Evolutionary conservation across 805 yeast species (phyloP), one percentile per base, ranked within the genome.

Genomic region (Saccharomycopsis schoenii): DNA sequence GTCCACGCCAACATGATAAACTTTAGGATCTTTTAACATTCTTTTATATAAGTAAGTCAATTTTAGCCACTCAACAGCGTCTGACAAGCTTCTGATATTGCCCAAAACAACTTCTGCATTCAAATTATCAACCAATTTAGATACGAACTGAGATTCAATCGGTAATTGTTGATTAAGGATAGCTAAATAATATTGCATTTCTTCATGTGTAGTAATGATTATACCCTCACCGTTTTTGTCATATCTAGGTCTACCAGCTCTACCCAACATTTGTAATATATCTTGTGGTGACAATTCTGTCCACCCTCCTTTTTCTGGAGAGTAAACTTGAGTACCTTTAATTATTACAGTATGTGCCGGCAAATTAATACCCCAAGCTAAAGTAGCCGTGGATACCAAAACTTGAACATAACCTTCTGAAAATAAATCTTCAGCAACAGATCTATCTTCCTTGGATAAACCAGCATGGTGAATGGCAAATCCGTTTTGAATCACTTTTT

Each of bases 231-330:
- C 99, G 68, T 84, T 82, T 17, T 84, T 83, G 71, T 93, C 99
- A 73, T 87, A 94, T 59, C 97, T 79, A 0, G 99, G 99, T 72
- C 99, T 81, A 67, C 98, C 98, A 19, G 98, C 98, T 76, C 98
- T 83, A 42, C 98, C 98, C n/a, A 93, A 77, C 98, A 93, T 93
- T 73, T 93, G 99, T 10, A 93, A 72, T 43, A 93, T 86, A 73
- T 94, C 98, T 68, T 93, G 99, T 0, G 97, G 96, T 0, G 96
- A 86, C n/a, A 93, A 74, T 68, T 89, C 94, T 1, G 83, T 83
- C 97, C 98, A 93, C 6, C 81, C 74, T 60, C 97, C 96, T 64
- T 81, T 82, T 65, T 88, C 94, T 0, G 99, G 97, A 4, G 94
- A 87, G 68, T 96, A 94, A 0, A 91, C 85, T 68, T 89, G 96